Evolutionary conservation across 31 red algal species (phyloP).

Genomic region (Asparagopsis taxiformis): DNA sequence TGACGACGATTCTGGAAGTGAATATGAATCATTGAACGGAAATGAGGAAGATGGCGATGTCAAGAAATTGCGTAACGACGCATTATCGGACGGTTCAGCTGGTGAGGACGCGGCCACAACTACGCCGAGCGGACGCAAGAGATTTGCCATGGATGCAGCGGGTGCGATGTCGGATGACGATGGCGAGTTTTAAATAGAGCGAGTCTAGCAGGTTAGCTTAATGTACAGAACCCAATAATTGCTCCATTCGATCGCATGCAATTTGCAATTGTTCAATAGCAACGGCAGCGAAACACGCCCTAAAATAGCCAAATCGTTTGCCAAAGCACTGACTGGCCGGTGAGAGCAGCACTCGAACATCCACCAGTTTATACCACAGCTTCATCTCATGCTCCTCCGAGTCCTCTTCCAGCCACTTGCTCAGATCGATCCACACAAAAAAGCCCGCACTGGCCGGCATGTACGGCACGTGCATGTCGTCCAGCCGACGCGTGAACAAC

Average conservation of each 20-base stretch:
- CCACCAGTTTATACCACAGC: slow-evolving; percentile 34
- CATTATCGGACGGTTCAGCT: too few species aligned
- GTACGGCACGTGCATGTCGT: slow-evolving; percentile 26
- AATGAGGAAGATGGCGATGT: too few species aligned
- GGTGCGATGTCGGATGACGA: too few species aligned
- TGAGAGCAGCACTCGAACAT: slow-evolving; percentile 58
- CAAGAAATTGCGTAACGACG: too few species aligned
- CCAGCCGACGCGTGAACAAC: slow-evolving; percentile 11
- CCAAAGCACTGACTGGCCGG: slow-evolving; percentile 52
- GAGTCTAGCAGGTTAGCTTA: too few species aligned
- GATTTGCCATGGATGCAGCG: too few species aligned
- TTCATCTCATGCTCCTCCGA: slow-evolving; percentile 33
- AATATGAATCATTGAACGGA: too few species aligned
- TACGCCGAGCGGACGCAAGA: too few species aligned
- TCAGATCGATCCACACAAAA: slow-evolving; percentile 76
- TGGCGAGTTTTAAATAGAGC: too few species aligned
- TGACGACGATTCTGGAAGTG: slow-evolving; percentile 33
- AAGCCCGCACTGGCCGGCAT: slow-evolving; percentile 67
- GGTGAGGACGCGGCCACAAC: too few species aligned
- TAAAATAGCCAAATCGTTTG: slow-evolving; percentile 52
- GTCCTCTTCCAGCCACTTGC: slow-evolving; percentile 27
- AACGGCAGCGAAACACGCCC: slow-evolving; percentile 68
- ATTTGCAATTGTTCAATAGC: slow-evolving; percentile 14
- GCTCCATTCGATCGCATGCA: slow-evolving; percentile 9
- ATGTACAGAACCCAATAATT: too few species aligned